Evolutionary conservation across 2,329 filamentous ascomycete species (phyloP).

Genomic region (Sporothrix curviconia): DNA sequence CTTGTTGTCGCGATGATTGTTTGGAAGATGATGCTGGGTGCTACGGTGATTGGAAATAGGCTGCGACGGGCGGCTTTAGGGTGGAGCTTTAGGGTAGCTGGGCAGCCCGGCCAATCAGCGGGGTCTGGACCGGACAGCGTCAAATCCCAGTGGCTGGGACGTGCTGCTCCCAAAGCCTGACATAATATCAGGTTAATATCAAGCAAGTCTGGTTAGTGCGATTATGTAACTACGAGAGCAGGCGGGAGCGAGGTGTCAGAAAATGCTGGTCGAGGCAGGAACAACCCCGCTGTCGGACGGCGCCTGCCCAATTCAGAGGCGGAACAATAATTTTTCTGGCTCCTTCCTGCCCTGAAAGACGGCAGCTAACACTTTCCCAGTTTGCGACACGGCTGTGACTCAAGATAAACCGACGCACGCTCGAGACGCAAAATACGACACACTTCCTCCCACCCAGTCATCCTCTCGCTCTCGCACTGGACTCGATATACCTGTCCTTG

Average conservation of each 20-base stretch:
- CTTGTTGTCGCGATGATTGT: background rate
- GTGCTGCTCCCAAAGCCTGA: too few relatives aligned
- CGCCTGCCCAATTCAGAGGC: slow-evolving; percentile 9
- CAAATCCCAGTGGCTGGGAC: too few relatives aligned
- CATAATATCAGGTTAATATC: slow-evolving; percentile 8
- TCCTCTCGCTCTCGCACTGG: background rate
- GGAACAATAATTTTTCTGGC: background rate
- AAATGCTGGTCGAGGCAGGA: background rate
- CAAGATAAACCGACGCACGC: background rate
- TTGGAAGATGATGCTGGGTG: background rate
- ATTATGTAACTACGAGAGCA: too few relatives aligned
- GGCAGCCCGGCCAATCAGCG: background rate
- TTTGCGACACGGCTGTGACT: slow-evolving; percentile 10
- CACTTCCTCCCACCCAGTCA: background rate
- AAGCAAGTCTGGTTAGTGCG: too few relatives aligned
- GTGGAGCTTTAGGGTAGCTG: too few relatives aligned
- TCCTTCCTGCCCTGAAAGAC: background rate
- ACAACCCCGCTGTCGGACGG: background rate
- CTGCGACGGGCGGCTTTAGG: background rate
- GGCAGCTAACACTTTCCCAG: background rate
- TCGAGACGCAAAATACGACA: background rate
- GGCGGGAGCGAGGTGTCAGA: background rate
- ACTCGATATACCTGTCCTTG: background rate
- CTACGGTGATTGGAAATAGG: background rate
- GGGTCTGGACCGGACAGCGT: too few relatives aligned